A percentile compares a stretch with the other conserved stretches of the same genome.
Evolutionary conservation across 352 stramenopile species (phyloP).

Genomic region (Pythium dissotocum): DNA sequence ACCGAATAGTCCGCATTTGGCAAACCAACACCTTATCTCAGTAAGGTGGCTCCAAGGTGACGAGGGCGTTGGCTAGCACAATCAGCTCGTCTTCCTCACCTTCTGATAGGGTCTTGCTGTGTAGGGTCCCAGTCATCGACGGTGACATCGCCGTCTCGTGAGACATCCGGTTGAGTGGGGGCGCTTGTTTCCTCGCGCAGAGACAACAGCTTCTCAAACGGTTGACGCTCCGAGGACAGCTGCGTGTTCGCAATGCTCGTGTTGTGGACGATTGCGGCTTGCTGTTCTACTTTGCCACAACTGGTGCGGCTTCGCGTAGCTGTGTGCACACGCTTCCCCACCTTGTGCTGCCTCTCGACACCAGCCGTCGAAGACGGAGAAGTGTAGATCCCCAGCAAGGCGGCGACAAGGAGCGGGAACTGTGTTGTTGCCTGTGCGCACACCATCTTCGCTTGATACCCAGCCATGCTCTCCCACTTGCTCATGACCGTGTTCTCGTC

Average conservation of each 20-base stretch:
- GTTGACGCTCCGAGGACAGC: too few relatives aligned
- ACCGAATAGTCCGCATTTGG: too few relatives aligned
- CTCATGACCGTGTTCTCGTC: neutral
- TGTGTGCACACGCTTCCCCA: neutral
- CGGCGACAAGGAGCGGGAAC: neutral
- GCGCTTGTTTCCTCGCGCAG: too few relatives aligned
- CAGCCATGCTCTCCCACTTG: neutral
- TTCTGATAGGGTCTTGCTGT: too few relatives aligned
- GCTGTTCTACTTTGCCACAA: neutral
- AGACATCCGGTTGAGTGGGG: too few relatives aligned
- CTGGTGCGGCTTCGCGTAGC: neutral
- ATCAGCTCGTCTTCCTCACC: too few relatives aligned
- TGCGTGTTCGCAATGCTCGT: neutral
- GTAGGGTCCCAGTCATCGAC: too few relatives aligned
- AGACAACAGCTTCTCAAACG: too few relatives aligned
- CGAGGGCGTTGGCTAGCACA: too few relatives aligned
- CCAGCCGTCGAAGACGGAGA: neutral
- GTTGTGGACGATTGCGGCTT: neutral
- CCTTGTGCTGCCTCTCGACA: neutral
- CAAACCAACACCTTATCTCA: too few relatives aligned
- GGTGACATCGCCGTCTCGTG: too few relatives aligned
- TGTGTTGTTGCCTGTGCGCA: neutral
- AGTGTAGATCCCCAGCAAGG: neutral
- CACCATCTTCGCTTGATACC: neutral
- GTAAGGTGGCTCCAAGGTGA: too few relatives aligned